These are phyloP conservation scores for Globisporangium parvum DNA, from an alignment of 352 stramenopile species.

Conservation along the genomic window DNA sequence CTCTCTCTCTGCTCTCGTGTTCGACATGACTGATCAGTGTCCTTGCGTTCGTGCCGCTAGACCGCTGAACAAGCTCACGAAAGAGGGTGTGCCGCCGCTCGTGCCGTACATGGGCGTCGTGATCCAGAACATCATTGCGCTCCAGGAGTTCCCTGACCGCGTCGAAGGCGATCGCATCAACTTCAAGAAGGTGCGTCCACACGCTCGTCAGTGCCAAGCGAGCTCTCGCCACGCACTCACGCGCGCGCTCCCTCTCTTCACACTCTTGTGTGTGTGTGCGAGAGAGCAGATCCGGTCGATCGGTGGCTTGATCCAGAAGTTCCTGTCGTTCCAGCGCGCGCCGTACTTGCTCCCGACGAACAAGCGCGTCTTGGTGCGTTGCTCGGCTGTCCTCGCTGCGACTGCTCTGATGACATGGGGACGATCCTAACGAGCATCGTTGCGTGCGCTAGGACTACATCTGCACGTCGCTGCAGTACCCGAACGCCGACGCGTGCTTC, in stretches of 20 bases:
- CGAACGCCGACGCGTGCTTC: slow-evolving; percentile 72
- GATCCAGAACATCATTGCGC: slow-evolving; percentile 78
- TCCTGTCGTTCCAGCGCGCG: slow-evolving; percentile 64
- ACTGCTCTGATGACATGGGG: too few relatives aligned
- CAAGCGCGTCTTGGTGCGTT: slow-evolving; percentile 76
- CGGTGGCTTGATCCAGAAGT: slow-evolving; percentile 42
- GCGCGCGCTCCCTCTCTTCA: too few relatives aligned
- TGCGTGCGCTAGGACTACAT: slow-evolving; percentile 84
- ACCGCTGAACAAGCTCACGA: slow-evolving; percentile 74
- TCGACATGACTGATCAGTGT: too few relatives aligned
- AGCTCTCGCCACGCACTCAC: too few relatives aligned
- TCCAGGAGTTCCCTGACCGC: slow-evolving; percentile 78
- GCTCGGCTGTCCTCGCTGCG: too few relatives aligned
- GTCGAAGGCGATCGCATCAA: slow-evolving; percentile 79
- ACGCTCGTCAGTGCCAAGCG: too few relatives aligned
- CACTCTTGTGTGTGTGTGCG: too few relatives aligned
- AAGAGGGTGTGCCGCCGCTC: slow-evolving; percentile 56
- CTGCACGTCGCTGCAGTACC: slow-evolving; percentile 55
- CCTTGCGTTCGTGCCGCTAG: too few relatives aligned
- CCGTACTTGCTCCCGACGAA: slow-evolving; percentile 75
- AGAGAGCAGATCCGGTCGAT: slow-evolving; percentile 69
- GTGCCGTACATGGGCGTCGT: slow-evolving; percentile 84
- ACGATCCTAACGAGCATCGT: too few relatives aligned
- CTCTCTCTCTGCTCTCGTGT: too few relatives aligned
- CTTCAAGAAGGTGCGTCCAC: slow-evolving; percentile 75